These are phyloP conservation scores for Solanum bulbocastanum DNA, from an alignment of 257 asterid species.

Conservation along the genomic window DNA sequence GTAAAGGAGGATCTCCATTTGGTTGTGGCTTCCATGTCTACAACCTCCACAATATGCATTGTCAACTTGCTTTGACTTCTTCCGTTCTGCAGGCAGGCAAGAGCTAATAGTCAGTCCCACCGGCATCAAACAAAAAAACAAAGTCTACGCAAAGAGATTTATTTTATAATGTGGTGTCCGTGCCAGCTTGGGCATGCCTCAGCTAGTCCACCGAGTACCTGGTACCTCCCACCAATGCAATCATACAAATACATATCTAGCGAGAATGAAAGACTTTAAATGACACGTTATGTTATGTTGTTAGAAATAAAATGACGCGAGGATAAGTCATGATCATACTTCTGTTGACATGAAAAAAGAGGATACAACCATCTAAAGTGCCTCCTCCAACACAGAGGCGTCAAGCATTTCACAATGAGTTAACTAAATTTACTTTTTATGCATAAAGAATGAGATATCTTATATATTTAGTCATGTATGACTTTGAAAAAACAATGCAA, in stretches of 20 bases:
- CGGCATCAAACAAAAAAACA: background rate
- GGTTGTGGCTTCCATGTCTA: constrained; percentile 33
- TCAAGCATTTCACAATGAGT: constrained; percentile 9
- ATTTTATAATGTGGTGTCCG: background rate
- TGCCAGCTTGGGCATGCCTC: background rate
- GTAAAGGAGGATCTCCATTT: background rate
- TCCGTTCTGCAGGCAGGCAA: constrained; percentile 30
- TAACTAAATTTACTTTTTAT: background rate
- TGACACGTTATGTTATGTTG: background rate
- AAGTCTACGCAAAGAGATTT: background rate
- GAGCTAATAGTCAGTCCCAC: background rate
- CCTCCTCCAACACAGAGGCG: constrained; percentile 34
- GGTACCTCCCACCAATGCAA: background rate
- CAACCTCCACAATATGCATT: constrained; percentile 4
- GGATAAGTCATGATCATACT: constrained; percentile 14
- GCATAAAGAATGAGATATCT: background rate
- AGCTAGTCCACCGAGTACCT: background rate
- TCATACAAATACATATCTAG: background rate
- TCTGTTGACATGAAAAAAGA: constrained; percentile 17
- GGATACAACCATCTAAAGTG: constrained; percentile 26
- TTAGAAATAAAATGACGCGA: background rate
- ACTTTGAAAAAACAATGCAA: background rate
- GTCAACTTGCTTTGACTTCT: constrained; percentile 21
- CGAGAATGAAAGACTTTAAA: background rate
- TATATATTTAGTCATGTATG: background rate